Percentiles rank a stretch among this genome's conserved stretches.
phyloP scores from a whole-genome alignment of 768 basidiomycete genomes.

The Podaxis rugospora region DNA sequence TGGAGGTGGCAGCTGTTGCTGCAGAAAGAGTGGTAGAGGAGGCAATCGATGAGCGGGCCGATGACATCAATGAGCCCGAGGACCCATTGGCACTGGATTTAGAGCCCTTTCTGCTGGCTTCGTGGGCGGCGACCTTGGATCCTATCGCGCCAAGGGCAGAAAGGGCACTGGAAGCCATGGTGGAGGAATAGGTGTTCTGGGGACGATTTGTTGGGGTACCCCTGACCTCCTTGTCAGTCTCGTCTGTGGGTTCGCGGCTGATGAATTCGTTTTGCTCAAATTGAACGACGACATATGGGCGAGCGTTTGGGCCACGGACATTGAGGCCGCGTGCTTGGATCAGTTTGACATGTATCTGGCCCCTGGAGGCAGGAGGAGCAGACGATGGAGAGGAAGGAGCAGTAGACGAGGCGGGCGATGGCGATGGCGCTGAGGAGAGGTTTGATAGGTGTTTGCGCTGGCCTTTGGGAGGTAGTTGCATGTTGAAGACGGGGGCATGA shows the following conservation, averaged over 20 bases:
- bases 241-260: constrained; percentile 81
- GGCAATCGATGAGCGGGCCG: constrained; percentile 27
- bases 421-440: constrained; percentile 33
- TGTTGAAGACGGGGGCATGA: constrained; percentile 83
- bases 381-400: constrained; percentile 19
- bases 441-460: constrained; percentile 20
- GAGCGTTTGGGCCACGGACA: constrained; percentile 57
- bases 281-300: constrained; percentile 93
- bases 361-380: constrained; percentile 36
- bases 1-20: constrained; percentile 18
- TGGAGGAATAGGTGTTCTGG: constrained; percentile 16
- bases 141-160: constrained; percentile 63
- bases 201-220: constrained; percentile 64
- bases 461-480: constrained; percentile 57
- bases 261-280: constrained; percentile 99
- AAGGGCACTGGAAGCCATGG: constrained; percentile 56
- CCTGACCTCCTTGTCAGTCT: constrained; percentile 85
- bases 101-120: constrained; percentile 31
- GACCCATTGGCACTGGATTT: constrained; percentile 40
- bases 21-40: constrained; percentile 17
- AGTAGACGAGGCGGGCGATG: constrained; percentile 32
- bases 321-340: constrained; percentile 86
- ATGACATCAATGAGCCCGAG: constrained; percentile 33
- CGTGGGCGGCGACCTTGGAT: constrained; percentile 36
- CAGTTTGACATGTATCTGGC: constrained; percentile 94